These are phyloP conservation scores for Gossypium longicalyx DNA, from an alignment of 345 rosid species.

Conservation along the genomic window DNA sequence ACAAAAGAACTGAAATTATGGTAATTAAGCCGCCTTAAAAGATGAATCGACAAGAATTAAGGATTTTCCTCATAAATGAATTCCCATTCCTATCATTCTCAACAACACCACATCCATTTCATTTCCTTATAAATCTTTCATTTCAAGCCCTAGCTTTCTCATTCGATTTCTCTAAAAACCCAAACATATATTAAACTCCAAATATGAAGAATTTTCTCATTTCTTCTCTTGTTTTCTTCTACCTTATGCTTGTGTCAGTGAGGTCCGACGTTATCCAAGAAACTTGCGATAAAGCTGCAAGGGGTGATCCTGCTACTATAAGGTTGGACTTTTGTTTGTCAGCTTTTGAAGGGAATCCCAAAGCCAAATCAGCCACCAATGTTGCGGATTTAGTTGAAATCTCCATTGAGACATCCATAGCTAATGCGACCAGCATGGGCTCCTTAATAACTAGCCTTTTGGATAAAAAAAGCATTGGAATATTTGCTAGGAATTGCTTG, in stretches of 20 bases:
- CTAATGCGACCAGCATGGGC: slow-evolving; percentile 25
- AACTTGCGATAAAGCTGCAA: slow-evolving; percentile 36
- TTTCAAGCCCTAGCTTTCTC: no score
- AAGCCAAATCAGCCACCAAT: slow-evolving; percentile 26
- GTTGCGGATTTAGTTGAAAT: slow-evolving; percentile 17
- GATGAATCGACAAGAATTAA: no score
- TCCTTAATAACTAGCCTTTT: slow-evolving; percentile 17
- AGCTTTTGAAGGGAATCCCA: slow-evolving; percentile 24
- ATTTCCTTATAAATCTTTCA: background rate
- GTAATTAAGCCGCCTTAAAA: no score
- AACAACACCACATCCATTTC: background rate
- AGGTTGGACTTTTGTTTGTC: slow-evolving; percentile 28
- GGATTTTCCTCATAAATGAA: background rate
- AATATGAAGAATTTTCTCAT: background rate
- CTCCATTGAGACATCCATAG: slow-evolving; percentile 18
- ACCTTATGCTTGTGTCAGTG: slow-evolving; percentile 1
- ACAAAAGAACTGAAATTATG: no score
- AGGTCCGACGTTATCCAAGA: slow-evolving; percentile 17
- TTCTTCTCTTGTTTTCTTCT: background rate
- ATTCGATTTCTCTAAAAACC: no score
- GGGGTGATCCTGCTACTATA: slow-evolving; percentile 14
- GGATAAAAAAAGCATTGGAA: slow-evolving; percentile 8
- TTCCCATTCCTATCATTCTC: background rate
- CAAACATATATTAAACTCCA: no score
- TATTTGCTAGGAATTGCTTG: slow-evolving; percentile 15